phyloP scores from a whole-genome alignment of 2,329 filamentous ascomycete species.

The Pseudogymnoascus destructans region DNA sequence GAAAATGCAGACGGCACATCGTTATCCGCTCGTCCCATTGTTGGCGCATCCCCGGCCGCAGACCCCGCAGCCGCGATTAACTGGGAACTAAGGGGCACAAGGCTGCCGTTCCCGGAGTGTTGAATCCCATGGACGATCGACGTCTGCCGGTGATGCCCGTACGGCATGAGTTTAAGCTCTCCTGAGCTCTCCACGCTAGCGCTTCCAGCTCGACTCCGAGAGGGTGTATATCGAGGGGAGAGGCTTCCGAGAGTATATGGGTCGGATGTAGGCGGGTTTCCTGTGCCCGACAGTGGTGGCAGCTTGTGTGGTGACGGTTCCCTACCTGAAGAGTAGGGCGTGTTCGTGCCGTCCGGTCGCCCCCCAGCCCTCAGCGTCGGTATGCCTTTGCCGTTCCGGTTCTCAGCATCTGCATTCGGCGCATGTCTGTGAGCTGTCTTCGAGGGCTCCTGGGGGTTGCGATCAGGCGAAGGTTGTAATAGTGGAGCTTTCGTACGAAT shows the following conservation, averaged over 20 bases:
- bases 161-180: conserved; percentile 21
- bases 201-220: neutral
- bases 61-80: conserved; percentile 59
- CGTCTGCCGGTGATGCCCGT: conserved; percentile 90
- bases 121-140: conserved; percentile 96
- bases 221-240: neutral
- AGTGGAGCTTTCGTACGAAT: conserved; percentile 1
- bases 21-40: conserved; percentile 17
- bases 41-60: conserved; percentile 21
- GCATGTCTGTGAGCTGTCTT: conserved; percentile 2
- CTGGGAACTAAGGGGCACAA: conserved; percentile 75
- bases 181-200: neutral
- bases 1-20: conserved; percentile 20
- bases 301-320: conserved; percentile 3
- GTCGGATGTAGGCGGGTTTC: neutral
- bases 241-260: neutral
- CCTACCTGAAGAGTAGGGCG: neutral
- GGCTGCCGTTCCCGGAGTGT: conserved; percentile 81
- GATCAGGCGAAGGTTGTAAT: conserved; percentile 4
- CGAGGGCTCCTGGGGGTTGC: neutral
- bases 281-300: neutral
- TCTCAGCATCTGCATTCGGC: conserved; percentile 4
- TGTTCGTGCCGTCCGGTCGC: neutral
- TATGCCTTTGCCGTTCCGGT: conserved; percentile 4
- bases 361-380: neutral